phyloP scores from a whole-genome alignment of 768 basidiomycete genomes.

The Tulasnella sp. region DNA sequence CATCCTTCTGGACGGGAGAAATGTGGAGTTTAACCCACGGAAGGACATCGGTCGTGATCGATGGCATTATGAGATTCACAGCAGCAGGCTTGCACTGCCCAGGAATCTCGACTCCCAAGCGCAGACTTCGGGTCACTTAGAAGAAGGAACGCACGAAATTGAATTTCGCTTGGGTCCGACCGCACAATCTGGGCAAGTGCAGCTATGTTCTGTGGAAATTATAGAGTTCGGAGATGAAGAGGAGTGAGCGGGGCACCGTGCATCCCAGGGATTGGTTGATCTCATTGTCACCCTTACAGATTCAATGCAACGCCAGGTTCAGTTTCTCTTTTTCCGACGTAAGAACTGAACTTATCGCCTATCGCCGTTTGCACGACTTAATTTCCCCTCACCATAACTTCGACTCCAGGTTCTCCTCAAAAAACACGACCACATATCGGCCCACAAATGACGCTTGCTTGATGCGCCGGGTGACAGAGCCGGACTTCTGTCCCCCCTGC shows the following conservation, averaged over 20 bases:
- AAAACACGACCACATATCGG: conserved; percentile 65
- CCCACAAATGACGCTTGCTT: conserved; percentile 80
- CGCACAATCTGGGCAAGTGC: conserved; percentile 52
- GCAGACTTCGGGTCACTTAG: conserved; percentile 33
- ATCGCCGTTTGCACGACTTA: neutral
- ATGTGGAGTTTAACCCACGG: conserved; percentile 57
- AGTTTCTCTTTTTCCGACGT: conserved; percentile 74
- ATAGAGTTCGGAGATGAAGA: conserved; percentile 62
- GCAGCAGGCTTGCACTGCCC: conserved; percentile 32
- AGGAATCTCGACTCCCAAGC: conserved; percentile 26
- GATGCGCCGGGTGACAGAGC: conserved; percentile 67
- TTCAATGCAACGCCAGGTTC: conserved; percentile 56
- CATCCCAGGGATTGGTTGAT: conserved; percentile 18
- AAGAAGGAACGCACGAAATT: conserved; percentile 53
- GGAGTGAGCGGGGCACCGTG: conserved; percentile 45
- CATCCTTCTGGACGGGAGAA: conserved; percentile 57
- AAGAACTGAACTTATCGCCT: conserved; percentile 32
- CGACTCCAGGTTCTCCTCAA: conserved; percentile 52
- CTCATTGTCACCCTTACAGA: conserved; percentile 38
- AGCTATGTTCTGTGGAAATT: conserved; percentile 72
- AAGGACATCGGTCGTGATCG: conserved; percentile 60
- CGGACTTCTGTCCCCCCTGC: conserved; percentile 73
- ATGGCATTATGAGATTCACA: conserved; percentile 66
- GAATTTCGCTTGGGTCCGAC: conserved; percentile 52
- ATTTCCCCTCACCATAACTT: neutral